Conservation (phyloP, 129 eudicot genomes). For the Centaurea solstitialis region DNA sequence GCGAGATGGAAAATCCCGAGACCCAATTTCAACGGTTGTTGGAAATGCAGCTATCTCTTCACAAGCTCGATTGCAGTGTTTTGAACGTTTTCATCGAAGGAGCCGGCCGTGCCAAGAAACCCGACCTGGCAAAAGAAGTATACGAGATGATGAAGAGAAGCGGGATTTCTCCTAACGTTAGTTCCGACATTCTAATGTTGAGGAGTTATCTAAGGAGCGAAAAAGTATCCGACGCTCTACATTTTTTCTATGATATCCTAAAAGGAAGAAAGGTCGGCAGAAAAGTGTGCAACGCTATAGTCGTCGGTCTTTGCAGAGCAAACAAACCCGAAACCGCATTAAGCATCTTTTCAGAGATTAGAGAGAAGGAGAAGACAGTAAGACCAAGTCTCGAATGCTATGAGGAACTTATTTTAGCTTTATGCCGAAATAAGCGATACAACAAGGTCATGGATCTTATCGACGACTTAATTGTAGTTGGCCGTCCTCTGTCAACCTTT, state of each 20-base stretch:
- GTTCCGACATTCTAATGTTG: conserved; percentile 52
- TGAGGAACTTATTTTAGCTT: conserved; percentile 61
- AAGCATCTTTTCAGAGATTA: conserved; percentile 39
- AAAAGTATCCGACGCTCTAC: conserved; percentile 46
- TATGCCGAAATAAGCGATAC: conserved; percentile 42
- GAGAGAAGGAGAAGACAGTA: conserved; percentile 17
- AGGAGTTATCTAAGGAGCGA: conserved; percentile 48
- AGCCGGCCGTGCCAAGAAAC: conserved; percentile 65
- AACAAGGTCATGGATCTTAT: conserved; percentile 38
- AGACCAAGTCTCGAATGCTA: conserved; percentile 58
- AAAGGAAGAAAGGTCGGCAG: conserved; percentile 37
- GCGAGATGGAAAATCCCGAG: conserved; percentile 62
- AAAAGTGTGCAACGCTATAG: conserved; percentile 44
- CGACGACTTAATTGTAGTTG: conserved; percentile 44
- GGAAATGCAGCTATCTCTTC: conserved; percentile 58
- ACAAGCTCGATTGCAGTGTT: conserved; percentile 12
- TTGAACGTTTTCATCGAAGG: conserved; percentile 66
- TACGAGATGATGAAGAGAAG: conserved; percentile 52
- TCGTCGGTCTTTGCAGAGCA: conserved; percentile 68
- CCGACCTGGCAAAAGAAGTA: conserved; percentile 62
- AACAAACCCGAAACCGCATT: conserved; percentile 51
- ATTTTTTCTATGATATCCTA: conserved; percentile 35
- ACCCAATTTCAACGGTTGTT: conserved; percentile 47
- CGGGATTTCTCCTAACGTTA: conserved; percentile 43
- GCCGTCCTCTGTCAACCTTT: conserved; percentile 64